Conservation (phyloP, 495 filamentous ascomycete genomes). For the Penicillium herquei region DNA sequence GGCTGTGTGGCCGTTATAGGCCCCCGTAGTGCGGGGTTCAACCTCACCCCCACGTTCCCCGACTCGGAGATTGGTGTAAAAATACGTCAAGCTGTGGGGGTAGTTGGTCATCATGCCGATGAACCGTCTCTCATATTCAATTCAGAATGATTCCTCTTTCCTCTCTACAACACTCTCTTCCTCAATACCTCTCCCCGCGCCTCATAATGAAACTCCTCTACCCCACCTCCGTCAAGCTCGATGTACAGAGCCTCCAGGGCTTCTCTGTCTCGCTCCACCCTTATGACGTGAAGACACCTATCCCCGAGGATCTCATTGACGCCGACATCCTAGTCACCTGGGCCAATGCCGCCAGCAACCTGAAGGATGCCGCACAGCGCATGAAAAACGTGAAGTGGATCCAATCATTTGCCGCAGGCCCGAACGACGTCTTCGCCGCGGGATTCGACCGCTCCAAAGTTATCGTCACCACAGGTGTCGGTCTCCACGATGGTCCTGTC, state of each 20-base stretch:
- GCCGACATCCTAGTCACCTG: constrained; percentile 58
- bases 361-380: constrained; percentile 46
- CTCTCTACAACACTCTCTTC: not conserved
- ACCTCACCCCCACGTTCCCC: not conserved
- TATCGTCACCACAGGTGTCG: constrained; percentile 54
- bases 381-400: constrained; percentile 58
- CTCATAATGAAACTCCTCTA: constrained; percentile 59
- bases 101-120: not conserved
- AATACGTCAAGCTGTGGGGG: not conserved
- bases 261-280: constrained; percentile 51
- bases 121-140: not conserved
- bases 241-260: constrained; percentile 47
- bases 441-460: constrained; percentile 50
- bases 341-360: constrained; percentile 52
- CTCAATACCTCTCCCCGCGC: not conserved
- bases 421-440: constrained; percentile 58
- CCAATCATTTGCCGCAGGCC: constrained; percentile 59
- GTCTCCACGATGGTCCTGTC: constrained; percentile 59
- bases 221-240: constrained; percentile 54
- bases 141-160: not conserved
- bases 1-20: too few species aligned
- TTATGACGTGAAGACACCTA: constrained; percentile 52
- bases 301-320: constrained; percentile 51
- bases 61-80: not conserved
- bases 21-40: constrained; percentile 5